These are phyloP conservation scores for Gracilaria domingensis DNA, from an alignment of 23 red algal species.

Conservation along the genomic window DNA sequence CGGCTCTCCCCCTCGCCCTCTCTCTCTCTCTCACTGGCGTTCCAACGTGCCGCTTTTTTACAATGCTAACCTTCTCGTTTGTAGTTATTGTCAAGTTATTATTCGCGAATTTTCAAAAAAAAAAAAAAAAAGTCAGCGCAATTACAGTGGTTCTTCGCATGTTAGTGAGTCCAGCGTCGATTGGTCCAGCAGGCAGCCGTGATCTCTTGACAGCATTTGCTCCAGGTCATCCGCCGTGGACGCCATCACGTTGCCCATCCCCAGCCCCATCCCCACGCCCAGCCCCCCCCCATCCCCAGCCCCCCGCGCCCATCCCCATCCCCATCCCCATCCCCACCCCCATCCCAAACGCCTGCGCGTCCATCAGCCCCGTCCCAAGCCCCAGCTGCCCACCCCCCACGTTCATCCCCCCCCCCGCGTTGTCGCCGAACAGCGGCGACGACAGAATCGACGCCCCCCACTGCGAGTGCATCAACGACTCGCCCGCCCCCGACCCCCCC, in stretches of 20 bases:
- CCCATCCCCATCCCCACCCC: neutral
- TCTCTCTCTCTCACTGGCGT: neutral
- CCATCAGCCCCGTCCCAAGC: neutral
- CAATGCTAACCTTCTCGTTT: neutral
- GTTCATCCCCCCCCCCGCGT: neutral
- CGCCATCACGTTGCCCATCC: neutral
- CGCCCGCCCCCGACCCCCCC: neutral
- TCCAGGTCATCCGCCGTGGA: constrained; percentile 39
- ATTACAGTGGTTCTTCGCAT: constrained; percentile 36
- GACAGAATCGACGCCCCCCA: constrained; percentile 34
- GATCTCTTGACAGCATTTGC: constrained; percentile 32
- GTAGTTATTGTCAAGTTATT: neutral
- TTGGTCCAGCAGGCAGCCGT: constrained; percentile 41
- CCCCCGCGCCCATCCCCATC: neutral
- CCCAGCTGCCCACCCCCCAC: neutral
- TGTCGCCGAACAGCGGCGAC: constrained; percentile 26
- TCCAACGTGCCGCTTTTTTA: too few species aligned
- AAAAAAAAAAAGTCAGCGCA: neutral
- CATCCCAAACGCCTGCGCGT: neutral
- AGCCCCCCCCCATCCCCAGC: neutral
- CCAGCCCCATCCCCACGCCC: neutral
- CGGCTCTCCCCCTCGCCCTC: neutral
- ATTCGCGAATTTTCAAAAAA: too few species aligned
- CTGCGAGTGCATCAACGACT: neutral
- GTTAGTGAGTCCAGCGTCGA: constrained; percentile 52